Evolutionary conservation across 2,329 filamentous ascomycete genomes (phyloP), one percentile per base, ranked within the genome.

Genomic region (Aspergillus ustus): DNA sequence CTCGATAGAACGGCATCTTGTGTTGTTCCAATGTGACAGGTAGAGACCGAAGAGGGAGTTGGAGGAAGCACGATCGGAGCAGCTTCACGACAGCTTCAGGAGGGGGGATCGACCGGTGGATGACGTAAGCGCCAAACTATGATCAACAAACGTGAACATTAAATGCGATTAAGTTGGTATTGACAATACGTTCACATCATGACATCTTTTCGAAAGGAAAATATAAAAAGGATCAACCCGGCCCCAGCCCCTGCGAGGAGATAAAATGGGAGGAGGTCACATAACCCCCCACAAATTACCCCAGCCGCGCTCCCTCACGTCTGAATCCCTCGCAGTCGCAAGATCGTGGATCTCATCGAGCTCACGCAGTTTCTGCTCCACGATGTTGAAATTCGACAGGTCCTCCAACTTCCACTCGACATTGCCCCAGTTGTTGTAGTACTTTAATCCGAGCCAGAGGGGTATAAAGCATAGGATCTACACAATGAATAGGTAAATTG

Each of bases 331-430:
- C 15, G 64, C 58, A 1, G 65, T 66, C 2, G 66, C 63, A 9
- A 64, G 59, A 22, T 68, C 49, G 22, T 63, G 52, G n/a, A 73
- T 72, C 52, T 75, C 72, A 61, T 77, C 70, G 17, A 77, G 52
- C 46, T 68, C 64, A 43, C 66, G 63, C 17, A 77, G 68, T 57
- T 74, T 77, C 29, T 65, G 57, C 9, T 69, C 67, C 4, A 73
- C 71, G 11, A 61, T 62, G 2, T 69, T 61, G 7, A 70, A 59
- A 50, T 73, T 70, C 0, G 71, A 71, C 37, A 77, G 63, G 45
- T 77, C 73, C 19, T 75, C 72, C 11, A 75, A 61, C 6, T 67
- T 64, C 72, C 73, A 75, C 37, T 68, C 67, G 1, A 69, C 63
- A 43, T 61, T 63, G 7, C 50, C 58, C 63, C 63, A 66, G 17